Evolutionary conservation across 352 stramenopile species (phyloP).

Genomic region (Phytophthora lateralis): DNA sequence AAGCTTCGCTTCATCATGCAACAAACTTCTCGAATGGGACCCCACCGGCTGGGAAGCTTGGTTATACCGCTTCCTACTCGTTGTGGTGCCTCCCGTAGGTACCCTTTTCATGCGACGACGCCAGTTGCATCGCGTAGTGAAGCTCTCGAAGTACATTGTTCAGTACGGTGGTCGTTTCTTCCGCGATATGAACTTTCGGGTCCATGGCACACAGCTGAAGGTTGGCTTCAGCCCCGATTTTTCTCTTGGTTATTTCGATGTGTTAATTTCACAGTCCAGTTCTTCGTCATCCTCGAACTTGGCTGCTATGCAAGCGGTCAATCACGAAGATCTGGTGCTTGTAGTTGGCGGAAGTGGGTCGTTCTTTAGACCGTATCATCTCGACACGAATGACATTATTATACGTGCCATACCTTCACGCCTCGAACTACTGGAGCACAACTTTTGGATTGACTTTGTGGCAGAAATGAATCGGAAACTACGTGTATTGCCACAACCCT

Average conservation of each 20-base stretch:
- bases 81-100: slow-evolving; percentile 51
- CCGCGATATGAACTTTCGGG: slow-evolving; percentile 80
- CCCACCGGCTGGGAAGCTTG: slow-evolving; percentile 65
- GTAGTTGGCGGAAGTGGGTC: slow-evolving; percentile 77
- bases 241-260: slow-evolving; percentile 82
- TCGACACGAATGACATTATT: slow-evolving; percentile 87
- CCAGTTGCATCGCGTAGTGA: slow-evolving; percentile 67
- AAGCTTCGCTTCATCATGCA: slow-evolving; percentile 74
- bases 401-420: slow-evolving; percentile 73
- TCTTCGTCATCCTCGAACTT: slow-evolving; percentile 37
- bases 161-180: slow-evolving; percentile 79
- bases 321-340: slow-evolving; percentile 44
- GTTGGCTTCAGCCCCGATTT: slow-evolving; percentile 87
- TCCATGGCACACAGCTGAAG: slow-evolving; percentile 77
- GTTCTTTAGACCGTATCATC: slow-evolving; percentile 80
- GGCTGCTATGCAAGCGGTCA: slow-evolving; percentile 32
- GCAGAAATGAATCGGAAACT: slow-evolving; percentile 72
- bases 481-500: slow-evolving; percentile 69
- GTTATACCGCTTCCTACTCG: slow-evolving; percentile 59
- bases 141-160: slow-evolving; percentile 68
- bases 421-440: slow-evolving; percentile 72
- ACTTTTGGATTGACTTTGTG: slow-evolving; percentile 88
- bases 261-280: slow-evolving; percentile 54
- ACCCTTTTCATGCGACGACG: slow-evolving; percentile 72
- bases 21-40: slow-evolving; percentile 71